Evolutionary conservation across 768 basidiomycete genomes (phyloP).

Genomic region (Lepiota brunneoincarnata): DNA sequence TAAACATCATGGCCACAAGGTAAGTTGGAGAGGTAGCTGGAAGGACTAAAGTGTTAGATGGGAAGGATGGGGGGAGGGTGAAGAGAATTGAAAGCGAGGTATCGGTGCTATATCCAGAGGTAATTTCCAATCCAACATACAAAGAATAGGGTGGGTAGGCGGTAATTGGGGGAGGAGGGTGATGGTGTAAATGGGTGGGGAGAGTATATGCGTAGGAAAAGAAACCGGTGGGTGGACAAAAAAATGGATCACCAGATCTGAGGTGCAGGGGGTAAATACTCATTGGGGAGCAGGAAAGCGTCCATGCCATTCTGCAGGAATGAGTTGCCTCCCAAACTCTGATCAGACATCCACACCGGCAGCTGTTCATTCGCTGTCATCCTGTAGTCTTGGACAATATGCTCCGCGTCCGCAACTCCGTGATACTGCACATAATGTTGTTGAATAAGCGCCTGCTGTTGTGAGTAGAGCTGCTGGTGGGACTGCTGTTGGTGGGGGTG

Average conservation of each 20-base stretch:
- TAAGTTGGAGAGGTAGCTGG: too few relatives aligned
- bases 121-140: too few relatives aligned
- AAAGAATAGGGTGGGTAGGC: too few relatives aligned
- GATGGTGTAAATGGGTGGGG: too few relatives aligned
- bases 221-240: background rate
- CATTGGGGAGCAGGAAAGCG: constrained; percentile 74
- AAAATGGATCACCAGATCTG: constrained; percentile 66
- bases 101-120: too few relatives aligned
- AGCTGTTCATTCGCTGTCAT: constrained; percentile 70
- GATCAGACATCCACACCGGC: constrained; percentile 85
- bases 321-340: constrained; percentile 71
- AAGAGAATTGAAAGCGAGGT: too few relatives aligned
- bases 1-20: too few relatives aligned
- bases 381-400: constrained; percentile 77
- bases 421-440: constrained; percentile 16
- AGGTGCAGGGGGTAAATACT: constrained; percentile 67
- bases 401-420: constrained; percentile 48
- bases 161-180: too few relatives aligned
- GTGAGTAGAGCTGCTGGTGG: constrained; percentile 10
- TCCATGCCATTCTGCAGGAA: constrained; percentile 84
- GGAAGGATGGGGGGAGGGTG: too few relatives aligned
- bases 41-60: too few relatives aligned
- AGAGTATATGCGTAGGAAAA: background rate
- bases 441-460: constrained; percentile 16
- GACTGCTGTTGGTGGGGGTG: background rate